These are phyloP conservation scores for Clavispora vitiphila DNA, from an alignment of 805 yeast genomes.

Conservation along the genomic window DNA sequence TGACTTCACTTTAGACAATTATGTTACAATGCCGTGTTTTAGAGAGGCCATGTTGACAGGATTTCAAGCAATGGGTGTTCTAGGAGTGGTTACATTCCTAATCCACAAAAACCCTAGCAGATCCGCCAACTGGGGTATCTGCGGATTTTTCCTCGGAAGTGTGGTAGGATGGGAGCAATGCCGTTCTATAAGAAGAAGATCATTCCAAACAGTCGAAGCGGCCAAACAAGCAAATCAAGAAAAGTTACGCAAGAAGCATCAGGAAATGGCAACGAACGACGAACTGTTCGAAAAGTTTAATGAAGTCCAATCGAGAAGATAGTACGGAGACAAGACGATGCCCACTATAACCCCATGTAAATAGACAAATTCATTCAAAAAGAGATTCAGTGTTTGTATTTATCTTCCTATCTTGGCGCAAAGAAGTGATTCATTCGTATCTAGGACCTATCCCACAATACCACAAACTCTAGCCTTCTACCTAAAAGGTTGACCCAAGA, in stretches of 20 bases:
- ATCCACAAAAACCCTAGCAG: slow-evolving; percentile 57
- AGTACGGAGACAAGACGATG: not conserved
- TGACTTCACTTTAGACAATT: slow-evolving; percentile 49
- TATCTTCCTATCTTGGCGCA: no score
- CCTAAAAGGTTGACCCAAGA: no score
- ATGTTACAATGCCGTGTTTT: slow-evolving; percentile 67
- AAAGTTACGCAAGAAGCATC: slow-evolving; percentile 28
- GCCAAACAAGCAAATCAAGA: slow-evolving; percentile 52
- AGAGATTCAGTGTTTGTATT: not conserved
- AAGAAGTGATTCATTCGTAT: not conserved
- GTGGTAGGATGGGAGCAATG: slow-evolving; percentile 93
- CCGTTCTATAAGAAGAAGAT: slow-evolving; percentile 60
- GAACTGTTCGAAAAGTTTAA: slow-evolving; percentile 24
- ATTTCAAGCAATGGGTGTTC: slow-evolving; percentile 63
- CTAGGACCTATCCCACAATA: no score
- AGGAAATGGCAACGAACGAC: slow-evolving; percentile 17
- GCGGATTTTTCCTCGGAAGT: slow-evolving; percentile 75
- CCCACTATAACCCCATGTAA: not conserved
- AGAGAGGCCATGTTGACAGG: slow-evolving; percentile 77
- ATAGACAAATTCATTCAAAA: not conserved
- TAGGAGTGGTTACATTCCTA: slow-evolving; percentile 61
- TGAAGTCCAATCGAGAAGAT: slow-evolving; percentile 13
- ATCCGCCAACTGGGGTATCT: slow-evolving; percentile 78
- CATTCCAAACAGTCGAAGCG: slow-evolving; percentile 59
- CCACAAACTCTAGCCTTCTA: no score